Evolutionary conservation across 805 yeast genomes (phyloP).

Genomic region (Saccharomycopsis sp.): DNA sequence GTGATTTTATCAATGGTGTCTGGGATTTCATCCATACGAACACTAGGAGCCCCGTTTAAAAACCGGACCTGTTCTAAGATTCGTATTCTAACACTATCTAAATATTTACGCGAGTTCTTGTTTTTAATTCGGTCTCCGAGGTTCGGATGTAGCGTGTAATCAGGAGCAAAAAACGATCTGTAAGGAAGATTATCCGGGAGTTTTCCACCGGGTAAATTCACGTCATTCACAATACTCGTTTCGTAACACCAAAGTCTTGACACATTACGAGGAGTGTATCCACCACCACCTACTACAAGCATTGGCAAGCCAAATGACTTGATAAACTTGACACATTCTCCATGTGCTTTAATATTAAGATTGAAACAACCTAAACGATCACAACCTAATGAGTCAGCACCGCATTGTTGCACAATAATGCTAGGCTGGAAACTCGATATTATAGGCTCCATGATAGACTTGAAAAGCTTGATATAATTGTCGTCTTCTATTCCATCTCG

Average conservation of each 20-base stretch:
- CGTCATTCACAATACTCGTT: conserved; percentile 72
- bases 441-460: conserved; percentile 84
- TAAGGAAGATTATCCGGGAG: conserved; percentile 71
- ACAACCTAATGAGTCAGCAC: conserved; percentile 92
- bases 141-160: conserved; percentile 79
- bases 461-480: conserved; percentile 66
- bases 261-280: conserved; percentile 94
- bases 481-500: conserved; percentile 96
- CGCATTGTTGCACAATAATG: conserved; percentile 92
- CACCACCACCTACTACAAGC: conserved; percentile 95
- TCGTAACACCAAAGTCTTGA: conserved; percentile 94
- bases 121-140: conserved; percentile 78
- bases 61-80: conserved; percentile 75
- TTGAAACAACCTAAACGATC: conserved; percentile 94
- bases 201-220: conserved; percentile 42
- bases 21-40: conserved; percentile 82
- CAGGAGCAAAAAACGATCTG: conserved; percentile 82
- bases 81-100: conserved; percentile 71
- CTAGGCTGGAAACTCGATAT: conserved; percentile 90
- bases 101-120: conserved; percentile 73
- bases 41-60: conserved; percentile 89
- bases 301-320: conserved; percentile 87
- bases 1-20: conserved; percentile 36
- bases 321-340: conserved; percentile 87
- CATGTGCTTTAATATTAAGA: conserved; percentile 86